Base-by-base conservation (phyloP, 371 early-diverging fungal genomes). In the Blakeslea trispora region DNA sequence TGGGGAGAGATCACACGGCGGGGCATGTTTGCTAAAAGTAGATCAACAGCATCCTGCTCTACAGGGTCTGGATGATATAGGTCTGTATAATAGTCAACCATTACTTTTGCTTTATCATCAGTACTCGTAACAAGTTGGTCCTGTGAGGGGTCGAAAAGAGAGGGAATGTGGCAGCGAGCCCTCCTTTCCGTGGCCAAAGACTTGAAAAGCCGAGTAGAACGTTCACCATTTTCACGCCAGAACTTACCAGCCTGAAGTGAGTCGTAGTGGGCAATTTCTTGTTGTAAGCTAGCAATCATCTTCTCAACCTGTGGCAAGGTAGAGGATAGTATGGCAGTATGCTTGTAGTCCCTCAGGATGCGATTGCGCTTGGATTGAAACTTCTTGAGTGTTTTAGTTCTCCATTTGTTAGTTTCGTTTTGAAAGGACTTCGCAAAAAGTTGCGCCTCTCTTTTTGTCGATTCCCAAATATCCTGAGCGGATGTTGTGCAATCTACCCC, bases 181-280 rank as follows among this genome's bases (percentile, higher is more conserved):
- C 5, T 32, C 7, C 32, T 14, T 17, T 32, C 37, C 1, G 13
- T 5, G 1, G 14, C 17, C 4, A 28, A 17, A 1, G 10, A 8
- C 32, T 47, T 47, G n/a, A 47, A 17, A 34, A 47, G 32, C 4
- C n/a, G 17, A 28, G 32, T 14, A 3, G 34, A 42, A 15, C 15
- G 39, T 10, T 52, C 28, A 7, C 31, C 28, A 2, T 52, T 14
- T 52, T 52, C 42, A 2, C 52, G 22, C 43, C 31, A 52, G 4
- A 23, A 19, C 23, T 14, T 22, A 5, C 52, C 42, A 23, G 42
- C 52, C 28, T 28, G 22, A 2, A 37, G 14, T 13, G 37, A 9
- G 14, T 10, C 2, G 11, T 7, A 4, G 13, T 6, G 37, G 11
- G 37, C 11, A 10, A 37, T 37, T 13, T 37, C 37, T 14, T 37